Conservation (phyloP, 228 moss, liverwort and hornwort genomes). For the Sphagnum magellanicum region DNA sequence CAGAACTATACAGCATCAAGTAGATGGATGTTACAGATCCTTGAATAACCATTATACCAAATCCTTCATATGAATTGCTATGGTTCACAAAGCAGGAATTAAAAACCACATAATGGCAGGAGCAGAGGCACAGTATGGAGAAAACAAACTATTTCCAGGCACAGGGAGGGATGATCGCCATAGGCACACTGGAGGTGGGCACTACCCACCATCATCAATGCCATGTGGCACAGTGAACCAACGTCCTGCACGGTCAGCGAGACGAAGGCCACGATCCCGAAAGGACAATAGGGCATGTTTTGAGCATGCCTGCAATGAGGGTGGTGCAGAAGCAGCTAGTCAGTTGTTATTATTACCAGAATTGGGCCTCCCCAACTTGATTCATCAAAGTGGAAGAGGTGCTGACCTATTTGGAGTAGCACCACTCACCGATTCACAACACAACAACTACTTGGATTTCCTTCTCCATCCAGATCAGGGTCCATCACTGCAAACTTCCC, state of each 20-base stretch:
- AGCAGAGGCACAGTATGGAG: constrained; percentile 7
- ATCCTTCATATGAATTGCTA: too few relatives aligned
- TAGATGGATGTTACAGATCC: too few relatives aligned
- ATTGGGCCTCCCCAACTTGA: constrained; percentile 31
- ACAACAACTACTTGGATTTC: constrained; percentile 93
- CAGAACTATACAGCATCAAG: too few relatives aligned
- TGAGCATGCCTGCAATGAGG: constrained; percentile 43
- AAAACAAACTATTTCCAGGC: constrained; percentile 13
- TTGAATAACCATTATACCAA: too few relatives aligned
- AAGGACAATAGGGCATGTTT: constrained; percentile 74
- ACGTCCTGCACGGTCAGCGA: constrained; percentile 58
- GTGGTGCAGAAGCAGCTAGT: constrained; percentile 22
- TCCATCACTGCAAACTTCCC: constrained; percentile 63
- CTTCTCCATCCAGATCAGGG: constrained; percentile 71
- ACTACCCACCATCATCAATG: constrained; percentile 8
- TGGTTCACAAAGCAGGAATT: too few relatives aligned
- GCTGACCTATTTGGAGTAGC: constrained; percentile 21
- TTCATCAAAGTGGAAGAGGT: constrained; percentile 25
- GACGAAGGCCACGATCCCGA: constrained; percentile 83
- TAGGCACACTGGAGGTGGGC: not conserved
- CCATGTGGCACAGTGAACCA: constrained; percentile 51
- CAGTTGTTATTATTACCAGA: constrained; percentile 9
- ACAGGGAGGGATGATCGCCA: constrained; percentile 5
- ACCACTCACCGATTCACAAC: constrained; percentile 37
- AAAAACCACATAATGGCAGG: constrained; percentile 12